Percentiles rank a stretch among this genome's conserved stretches.
Conservation (phyloP, 495 filamentous ascomycete species). For the Talaromyces trachyspermus region DNA sequence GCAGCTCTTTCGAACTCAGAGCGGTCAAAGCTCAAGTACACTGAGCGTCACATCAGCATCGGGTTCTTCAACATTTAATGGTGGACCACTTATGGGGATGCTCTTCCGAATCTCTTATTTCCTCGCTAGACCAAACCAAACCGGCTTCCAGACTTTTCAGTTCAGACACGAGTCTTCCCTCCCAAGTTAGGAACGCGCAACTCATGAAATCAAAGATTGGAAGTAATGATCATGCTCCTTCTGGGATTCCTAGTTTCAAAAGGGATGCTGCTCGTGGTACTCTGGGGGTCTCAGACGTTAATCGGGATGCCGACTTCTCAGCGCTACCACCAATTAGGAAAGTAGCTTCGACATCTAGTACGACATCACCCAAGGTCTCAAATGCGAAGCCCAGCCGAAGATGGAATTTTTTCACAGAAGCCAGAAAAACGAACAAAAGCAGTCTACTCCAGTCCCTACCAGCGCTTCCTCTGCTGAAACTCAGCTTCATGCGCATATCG, state of each 20-base stretch:
- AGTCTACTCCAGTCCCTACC: constrained; percentile 1
- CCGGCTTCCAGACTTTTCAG: background rate
- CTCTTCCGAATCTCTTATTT: constrained; percentile 29
- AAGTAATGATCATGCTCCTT: constrained; percentile 1
- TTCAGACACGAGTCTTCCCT: constrained; percentile 7
- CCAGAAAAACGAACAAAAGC: constrained; percentile 17
- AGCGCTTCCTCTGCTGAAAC: constrained; percentile 16
- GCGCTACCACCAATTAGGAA: constrained; percentile 4
- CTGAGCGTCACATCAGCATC: constrained; percentile 44
- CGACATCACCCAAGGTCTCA: background rate
- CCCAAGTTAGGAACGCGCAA: background rate
- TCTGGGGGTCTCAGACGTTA: background rate
- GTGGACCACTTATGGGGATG: constrained; percentile 17
- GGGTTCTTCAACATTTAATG: constrained; percentile 14
- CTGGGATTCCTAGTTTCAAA: background rate
- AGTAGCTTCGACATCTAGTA: background rate
- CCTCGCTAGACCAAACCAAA: constrained; percentile 14
- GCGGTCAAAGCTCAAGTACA: constrained; percentile 51
- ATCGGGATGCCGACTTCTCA: constrained; percentile 2
- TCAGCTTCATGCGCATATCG: constrained; percentile 31
- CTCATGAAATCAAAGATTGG: background rate
- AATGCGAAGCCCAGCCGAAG: constrained; percentile 24
- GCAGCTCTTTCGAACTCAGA: constrained; percentile 53
- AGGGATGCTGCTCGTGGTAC: background rate
- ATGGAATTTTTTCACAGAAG: constrained; percentile 79